Conservation (phyloP, 345 rosid genomes). For the Raphanus raphanistrum region DNA sequence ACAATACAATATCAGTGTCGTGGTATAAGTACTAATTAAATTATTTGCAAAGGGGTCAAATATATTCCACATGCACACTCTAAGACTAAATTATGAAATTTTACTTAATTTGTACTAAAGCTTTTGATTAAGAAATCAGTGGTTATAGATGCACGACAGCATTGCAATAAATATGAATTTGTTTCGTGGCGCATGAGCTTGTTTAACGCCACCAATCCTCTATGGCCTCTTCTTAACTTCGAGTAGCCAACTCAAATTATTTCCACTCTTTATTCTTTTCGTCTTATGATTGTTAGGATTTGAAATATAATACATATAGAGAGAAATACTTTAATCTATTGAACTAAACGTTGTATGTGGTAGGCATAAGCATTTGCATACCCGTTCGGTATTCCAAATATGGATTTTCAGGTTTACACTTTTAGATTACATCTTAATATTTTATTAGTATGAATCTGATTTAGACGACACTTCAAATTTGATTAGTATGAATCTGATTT, state of each 20-base stretch:
- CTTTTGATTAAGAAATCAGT: conserved; percentile 29
- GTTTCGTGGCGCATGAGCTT: conserved; percentile 15
- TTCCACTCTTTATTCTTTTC: not conserved
- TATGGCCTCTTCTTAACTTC: conserved; percentile 11
- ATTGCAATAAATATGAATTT: not conserved
- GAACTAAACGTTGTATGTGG: not conserved
- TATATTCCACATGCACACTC: conserved; percentile 4
- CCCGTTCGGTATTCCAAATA: no score
- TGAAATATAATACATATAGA: not conserved
- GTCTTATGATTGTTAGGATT: not conserved
- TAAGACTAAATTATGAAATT: not conserved
- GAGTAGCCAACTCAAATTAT: conserved; percentile 18
- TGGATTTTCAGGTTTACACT: no score
- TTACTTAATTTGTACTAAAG: conserved; percentile 16
- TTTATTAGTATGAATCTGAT: no score
- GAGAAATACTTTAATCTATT: not conserved
- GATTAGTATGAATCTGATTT: no score
- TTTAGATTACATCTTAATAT: no score
- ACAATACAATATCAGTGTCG: not conserved
- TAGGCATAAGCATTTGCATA: no score
- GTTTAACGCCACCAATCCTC: not conserved
- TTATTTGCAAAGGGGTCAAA: conserved; percentile 6
- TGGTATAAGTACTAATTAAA: not conserved
- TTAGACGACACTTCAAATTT: no score
- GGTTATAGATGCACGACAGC: conserved; percentile 25